Evolutionary conservation across 2,329 filamentous ascomycete genomes (phyloP).

Genomic region (Talaromyces pinophilus): DNA sequence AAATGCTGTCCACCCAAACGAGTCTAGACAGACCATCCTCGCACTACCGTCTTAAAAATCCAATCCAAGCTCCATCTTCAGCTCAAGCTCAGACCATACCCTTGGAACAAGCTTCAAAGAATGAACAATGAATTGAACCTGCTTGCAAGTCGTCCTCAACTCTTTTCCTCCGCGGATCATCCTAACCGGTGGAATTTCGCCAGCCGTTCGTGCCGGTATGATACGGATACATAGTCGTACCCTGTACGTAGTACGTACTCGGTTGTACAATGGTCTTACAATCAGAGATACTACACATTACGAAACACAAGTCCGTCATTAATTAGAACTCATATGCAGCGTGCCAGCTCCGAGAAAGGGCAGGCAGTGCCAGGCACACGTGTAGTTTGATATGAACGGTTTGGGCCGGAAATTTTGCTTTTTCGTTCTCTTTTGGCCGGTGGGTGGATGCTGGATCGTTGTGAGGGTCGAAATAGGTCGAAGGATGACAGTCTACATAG

Average conservation of each 20-base stretch:
- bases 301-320: background rate
- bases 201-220: background rate
- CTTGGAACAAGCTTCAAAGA: background rate
- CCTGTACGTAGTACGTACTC: background rate
- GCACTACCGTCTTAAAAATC: background rate
- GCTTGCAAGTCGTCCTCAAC: background rate
- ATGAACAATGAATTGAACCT: background rate
- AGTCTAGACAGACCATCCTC: background rate
- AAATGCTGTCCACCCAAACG: background rate
- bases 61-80: background rate
- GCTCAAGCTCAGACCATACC: constrained; percentile 1
- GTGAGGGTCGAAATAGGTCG: background rate
- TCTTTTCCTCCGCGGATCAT: background rate
- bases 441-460: background rate
- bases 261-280: background rate
- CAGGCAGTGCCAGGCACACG: background rate
- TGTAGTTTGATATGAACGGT: background rate
- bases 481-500: background rate
- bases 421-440: background rate
- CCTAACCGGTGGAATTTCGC: background rate
- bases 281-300: background rate
- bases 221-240: background rate
- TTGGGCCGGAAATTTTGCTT: background rate
- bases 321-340: background rate
- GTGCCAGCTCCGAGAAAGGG: background rate